Evolutionary conservation across 805 yeast genomes (phyloP).

Genomic region (Candida incommunis): DNA sequence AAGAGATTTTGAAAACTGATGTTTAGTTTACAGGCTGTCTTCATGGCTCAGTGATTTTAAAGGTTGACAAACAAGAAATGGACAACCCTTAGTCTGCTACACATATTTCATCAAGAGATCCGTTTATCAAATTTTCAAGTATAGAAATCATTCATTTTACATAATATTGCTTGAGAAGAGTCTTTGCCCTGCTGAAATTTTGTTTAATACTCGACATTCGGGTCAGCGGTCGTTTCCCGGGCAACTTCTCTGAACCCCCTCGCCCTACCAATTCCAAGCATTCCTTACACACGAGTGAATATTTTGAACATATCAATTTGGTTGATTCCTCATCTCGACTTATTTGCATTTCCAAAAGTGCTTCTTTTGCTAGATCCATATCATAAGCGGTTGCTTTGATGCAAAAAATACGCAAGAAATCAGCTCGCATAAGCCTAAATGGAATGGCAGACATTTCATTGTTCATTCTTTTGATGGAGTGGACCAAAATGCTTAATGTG

Average conservation of each 20-base stretch:
- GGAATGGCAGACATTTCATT: background rate
- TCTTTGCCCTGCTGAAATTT: background rate
- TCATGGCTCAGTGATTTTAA: background rate
- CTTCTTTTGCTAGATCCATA: background rate
- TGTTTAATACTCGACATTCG: background rate
- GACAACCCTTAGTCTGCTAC: background rate
- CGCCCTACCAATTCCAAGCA: background rate
- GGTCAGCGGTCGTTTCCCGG: background rate
- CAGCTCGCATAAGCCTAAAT: background rate
- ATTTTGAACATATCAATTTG: background rate
- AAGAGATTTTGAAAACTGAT: no score
- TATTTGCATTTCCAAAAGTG: background rate
- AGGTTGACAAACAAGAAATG: background rate
- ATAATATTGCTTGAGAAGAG: slow-evolving; percentile 5
- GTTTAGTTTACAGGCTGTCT: background rate
- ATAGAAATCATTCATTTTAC: slow-evolving; percentile 6
- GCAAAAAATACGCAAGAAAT: background rate
- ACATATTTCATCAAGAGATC: background rate
- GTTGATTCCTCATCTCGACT: background rate
- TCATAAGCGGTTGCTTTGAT: background rate
- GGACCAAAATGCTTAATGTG: background rate
- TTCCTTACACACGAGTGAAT: background rate
- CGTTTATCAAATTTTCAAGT: slow-evolving; percentile 5
- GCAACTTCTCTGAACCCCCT: no score
- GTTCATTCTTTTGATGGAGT: background rate